Evolutionary conservation across 441 rosid genomes (phyloP), one percentile per base, ranked within the genome.

Genomic region (Viola pubescens): DNA sequence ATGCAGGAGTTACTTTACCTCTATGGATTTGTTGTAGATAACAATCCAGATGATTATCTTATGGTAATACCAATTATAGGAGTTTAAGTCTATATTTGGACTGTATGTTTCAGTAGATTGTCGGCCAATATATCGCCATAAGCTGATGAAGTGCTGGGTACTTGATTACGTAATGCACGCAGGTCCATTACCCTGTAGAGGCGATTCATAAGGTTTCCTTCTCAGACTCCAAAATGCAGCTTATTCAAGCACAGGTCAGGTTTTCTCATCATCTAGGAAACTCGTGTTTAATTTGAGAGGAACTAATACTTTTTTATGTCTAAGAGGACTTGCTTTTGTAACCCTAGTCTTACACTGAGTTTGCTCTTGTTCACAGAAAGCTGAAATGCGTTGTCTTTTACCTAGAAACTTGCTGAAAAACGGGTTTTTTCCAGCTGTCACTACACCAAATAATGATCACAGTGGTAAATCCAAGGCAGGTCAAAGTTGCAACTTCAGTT

Each of bases 101-200:
- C 12, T 48, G 37, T 60, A 40, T 48, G 40, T 59, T 48, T 2
- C 2, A 11, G 44, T 43, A 52, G 60, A 40, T 59, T 26, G 8
- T 45, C 4, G 34, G 34, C 12, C 34, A 46, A 26, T 7, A 3
- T 5, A 48, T 39, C 40, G 5, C 43, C 9, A 10, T 9, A 51
- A 13, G 48, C 59, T 37, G 61, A 67, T 39, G 7, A 41, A 46
- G 56, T 26, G 34, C 34, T 41, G 6, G 56, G 44, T 48, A 56
- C 50, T 65, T 59, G 58, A 48, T 56, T 48, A 37, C 53, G 55
- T 66, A 59, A 52, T 54, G 39, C 53, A 40, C 67, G 49, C 80
- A 91, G 98, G 83, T 91, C 9, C 89, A 88, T 79, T 88, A 88
- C 76, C 98, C 98, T 9, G 73, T 70, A 5, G 98, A 88, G 77